Evolutionary conservation across 441 rosid species (phyloP), one percentile per base, ranked within the genome.

Genomic region (Gossypium schwendimanii): DNA sequence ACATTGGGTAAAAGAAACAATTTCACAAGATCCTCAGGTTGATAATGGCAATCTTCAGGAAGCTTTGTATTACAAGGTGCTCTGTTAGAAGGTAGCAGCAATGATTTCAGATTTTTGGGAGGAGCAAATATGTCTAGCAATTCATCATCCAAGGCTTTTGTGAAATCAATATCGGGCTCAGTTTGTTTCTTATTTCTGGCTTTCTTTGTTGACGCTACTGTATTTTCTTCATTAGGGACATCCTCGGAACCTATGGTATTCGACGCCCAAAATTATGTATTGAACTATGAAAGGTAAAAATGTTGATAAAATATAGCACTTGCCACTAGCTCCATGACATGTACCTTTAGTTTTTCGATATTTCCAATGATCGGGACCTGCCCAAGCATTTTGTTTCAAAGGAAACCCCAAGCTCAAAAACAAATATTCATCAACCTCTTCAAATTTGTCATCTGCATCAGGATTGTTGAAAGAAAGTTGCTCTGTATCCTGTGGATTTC

Each of bases 291-390:
- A 72, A 73, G 15, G 26, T 24, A 45, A 63, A 74, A 80, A 54
- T 21, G 36, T 36, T 26, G 41, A 45, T 76, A 14, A 8, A 75
- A 23, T 24, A 68, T 10, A 62, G 53, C 33, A 36, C 39, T 57
- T 62, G 62, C 23, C 44, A 53, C n/a, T 9, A 61, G 45, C 26
- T 20, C 64, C 67, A 3, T 47, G 52, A 49, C 49, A 57, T 12
- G 59, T 76, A 92, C 96, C 91, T 89, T 89, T 87, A 76, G 82
- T 75, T 83, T 89, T 94, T 45, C 62, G 83, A 76, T 83, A 94
- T 79, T 94, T 92, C 97, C 98, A 94, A 72, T 92, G 97, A 76
- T 89, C 98, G 78, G 98, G 97, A 82, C 98, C 98, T 0, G 98
- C 98, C 98, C 98, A 94, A 57, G 90, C 89, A 86, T 94, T 92